These are phyloP conservation scores for Globisporangium lucens DNA, from an alignment of 352 stramenopile species.

Conservation along the genomic window DNA sequence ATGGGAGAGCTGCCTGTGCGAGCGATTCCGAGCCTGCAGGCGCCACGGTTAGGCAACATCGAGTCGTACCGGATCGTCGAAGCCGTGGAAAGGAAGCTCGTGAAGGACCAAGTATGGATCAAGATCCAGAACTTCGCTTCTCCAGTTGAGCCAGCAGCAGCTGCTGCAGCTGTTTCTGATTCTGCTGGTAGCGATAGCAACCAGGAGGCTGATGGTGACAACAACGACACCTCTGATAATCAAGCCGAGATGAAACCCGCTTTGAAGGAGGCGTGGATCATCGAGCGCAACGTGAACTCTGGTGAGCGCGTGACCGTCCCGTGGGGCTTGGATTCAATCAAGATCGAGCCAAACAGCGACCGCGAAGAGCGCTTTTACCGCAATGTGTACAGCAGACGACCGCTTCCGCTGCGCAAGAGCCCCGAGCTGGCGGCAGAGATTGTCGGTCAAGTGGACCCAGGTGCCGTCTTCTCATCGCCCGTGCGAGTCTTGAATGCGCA, in stretches of 20 bases:
- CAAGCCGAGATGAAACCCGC: constrained; percentile 7
- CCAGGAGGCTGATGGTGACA: constrained; percentile 16
- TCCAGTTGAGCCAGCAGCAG: constrained; percentile 11
- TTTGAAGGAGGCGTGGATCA: constrained; percentile 52
- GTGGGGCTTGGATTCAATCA: constrained; percentile 39
- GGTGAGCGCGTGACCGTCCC: constrained; percentile 57
- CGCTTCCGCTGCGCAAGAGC: constrained; percentile 47
- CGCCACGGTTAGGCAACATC: constrained; percentile 43
- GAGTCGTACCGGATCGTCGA: constrained; percentile 55
- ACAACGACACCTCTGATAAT: constrained; percentile 14
- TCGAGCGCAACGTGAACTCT: constrained; percentile 74
- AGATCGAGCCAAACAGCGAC: constrained; percentile 31
- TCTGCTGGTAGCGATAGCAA: constrained; percentile 2
- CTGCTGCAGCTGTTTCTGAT: constrained; percentile 1
- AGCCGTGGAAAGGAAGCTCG: constrained; percentile 59
- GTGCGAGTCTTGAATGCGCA: constrained; percentile 48
- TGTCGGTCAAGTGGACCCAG: constrained; percentile 50
- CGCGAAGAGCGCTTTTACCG: constrained; percentile 60
- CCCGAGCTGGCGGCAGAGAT: constrained; percentile 49
- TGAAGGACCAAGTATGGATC: constrained; percentile 77
- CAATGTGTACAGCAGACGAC: constrained; percentile 57
- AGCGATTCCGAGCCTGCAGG: constrained; percentile 58
- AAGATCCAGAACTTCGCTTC: constrained; percentile 30
- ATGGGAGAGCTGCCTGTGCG: constrained; percentile 61
- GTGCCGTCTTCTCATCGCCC: constrained; percentile 49